Conservation (phyloP, 2,329 filamentous ascomycete species). For the Hypoxylon sp. region DNA sequence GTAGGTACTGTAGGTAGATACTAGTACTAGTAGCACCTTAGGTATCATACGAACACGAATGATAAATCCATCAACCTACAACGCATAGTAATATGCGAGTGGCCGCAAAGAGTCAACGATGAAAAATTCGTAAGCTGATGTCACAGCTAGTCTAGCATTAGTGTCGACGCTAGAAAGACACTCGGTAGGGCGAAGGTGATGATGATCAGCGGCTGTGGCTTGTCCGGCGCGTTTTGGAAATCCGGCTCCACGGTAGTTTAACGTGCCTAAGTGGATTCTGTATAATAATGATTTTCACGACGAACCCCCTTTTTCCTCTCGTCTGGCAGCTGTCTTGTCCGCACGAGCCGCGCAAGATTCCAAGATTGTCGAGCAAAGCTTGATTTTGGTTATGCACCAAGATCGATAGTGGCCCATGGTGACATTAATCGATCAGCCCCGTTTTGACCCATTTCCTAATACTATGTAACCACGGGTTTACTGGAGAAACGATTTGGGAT, state of each 20-base stretch:
- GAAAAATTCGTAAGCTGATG: conserved; percentile 10
- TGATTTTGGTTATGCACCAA: conserved; percentile 27
- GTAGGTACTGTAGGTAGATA: too few species aligned
- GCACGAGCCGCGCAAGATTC: conserved; percentile 1
- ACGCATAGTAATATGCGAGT: not conserved
- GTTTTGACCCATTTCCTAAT: conserved; percentile 8
- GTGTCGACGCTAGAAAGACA: conserved; percentile 16
- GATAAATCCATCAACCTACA: too few species aligned
- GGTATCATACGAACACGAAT: not conserved
- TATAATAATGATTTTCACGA: conserved; percentile 32
- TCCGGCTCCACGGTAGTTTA: conserved; percentile 19
- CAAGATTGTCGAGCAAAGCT: conserved; percentile 24
- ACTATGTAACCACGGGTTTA: conserved; percentile 2
- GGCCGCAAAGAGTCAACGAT: not conserved
- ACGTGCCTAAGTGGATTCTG: conserved; percentile 24
- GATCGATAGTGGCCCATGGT: conserved; percentile 25
- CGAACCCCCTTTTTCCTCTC: conserved; percentile 7
- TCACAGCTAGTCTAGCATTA: conserved; percentile 19
- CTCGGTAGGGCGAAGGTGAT: conserved; percentile 20
- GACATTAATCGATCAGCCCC: conserved; percentile 20
- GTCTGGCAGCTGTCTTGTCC: too few species aligned
- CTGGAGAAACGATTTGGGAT: conserved; percentile 10
- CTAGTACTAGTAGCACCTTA: too few species aligned
- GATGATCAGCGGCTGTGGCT: conserved; percentile 33
- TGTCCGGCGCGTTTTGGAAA: conserved; percentile 33